Conservation (phyloP, 106 monocot genomes). For the Dendrobium chrysotoxum region DNA sequence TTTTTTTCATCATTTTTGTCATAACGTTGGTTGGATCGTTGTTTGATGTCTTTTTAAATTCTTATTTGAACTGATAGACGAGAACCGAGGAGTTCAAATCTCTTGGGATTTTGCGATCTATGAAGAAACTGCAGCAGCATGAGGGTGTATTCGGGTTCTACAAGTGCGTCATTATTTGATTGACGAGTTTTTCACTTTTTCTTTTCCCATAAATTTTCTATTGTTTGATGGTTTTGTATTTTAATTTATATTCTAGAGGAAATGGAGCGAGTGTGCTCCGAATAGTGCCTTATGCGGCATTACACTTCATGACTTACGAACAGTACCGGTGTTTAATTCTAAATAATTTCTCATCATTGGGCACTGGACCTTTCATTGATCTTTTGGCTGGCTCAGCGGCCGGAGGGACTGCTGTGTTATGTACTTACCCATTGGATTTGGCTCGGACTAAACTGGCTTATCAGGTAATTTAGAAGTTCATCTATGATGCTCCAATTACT, state of each 20-base stretch:
- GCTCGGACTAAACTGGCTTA: slow-evolving; percentile 92
- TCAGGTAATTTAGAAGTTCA: slow-evolving; percentile 43
- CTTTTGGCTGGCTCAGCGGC: slow-evolving; percentile 92
- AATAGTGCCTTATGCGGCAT: slow-evolving; percentile 92
- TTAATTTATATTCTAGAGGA: slow-evolving; percentile 43
- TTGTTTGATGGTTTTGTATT: background rate
- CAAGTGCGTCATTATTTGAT: slow-evolving; percentile 40
- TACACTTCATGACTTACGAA: slow-evolving; percentile 92
- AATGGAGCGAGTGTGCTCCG: slow-evolving; percentile 94
- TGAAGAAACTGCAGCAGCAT: slow-evolving; percentile 64
- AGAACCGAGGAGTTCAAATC: slow-evolving; percentile 68
- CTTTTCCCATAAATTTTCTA: background rate
- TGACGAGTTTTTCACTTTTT: background rate
- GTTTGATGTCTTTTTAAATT: background rate
- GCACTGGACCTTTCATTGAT: slow-evolving; percentile 77
- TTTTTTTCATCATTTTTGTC: background rate
- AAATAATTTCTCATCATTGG: slow-evolving; percentile 64
- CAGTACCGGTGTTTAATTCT: slow-evolving; percentile 75
- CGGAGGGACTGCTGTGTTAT: slow-evolving; percentile 94
- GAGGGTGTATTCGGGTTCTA: slow-evolving; percentile 84
- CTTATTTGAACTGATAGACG: slow-evolving; percentile 38
- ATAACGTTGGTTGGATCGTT: background rate
- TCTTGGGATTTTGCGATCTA: slow-evolving; percentile 59
- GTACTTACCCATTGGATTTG: slow-evolving; percentile 93
- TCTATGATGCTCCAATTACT: background rate